These are phyloP conservation scores for Lipomyces lipofer DNA, from an alignment of 805 yeast species.

Conservation along the genomic window DNA sequence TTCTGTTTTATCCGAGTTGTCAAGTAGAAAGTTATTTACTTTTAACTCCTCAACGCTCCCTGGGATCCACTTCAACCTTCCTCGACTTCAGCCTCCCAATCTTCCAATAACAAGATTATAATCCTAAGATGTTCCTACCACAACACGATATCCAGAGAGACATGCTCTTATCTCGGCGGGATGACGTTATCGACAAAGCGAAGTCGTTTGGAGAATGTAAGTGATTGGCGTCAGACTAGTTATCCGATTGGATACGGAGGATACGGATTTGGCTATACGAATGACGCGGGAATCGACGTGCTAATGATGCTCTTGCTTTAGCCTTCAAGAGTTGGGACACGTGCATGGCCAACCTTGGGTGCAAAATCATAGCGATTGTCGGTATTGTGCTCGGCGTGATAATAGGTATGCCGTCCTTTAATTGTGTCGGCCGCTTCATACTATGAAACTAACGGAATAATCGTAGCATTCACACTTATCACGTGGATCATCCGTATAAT, in stretches of 20 bases:
- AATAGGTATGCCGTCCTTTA: slow-evolving; percentile 33
- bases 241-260: neutral
- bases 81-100: too few relatives aligned
- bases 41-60: too few relatives aligned
- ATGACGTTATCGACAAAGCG: slow-evolving; percentile 12
- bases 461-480: slow-evolving; percentile 13
- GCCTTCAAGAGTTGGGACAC: slow-evolving; percentile 70
- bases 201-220: slow-evolving; percentile 17
- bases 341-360: slow-evolving; percentile 74
- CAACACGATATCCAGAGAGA: slow-evolving; percentile 5
- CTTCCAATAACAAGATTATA: too few relatives aligned
- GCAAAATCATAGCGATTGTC: slow-evolving; percentile 76
- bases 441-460: neutral
- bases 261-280: neutral
- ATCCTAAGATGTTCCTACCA: slow-evolving; percentile 13
- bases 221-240: neutral
- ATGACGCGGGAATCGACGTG: neutral
- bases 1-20: too few relatives aligned
- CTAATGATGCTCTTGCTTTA: neutral
- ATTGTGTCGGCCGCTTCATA: neutral
- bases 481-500: slow-evolving; percentile 23
- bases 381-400: slow-evolving; percentile 62
- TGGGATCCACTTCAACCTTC: too few relatives aligned
- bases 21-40: too few relatives aligned
- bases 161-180: slow-evolving; percentile 14